Percentiles rank a stretch among this genome's conserved stretches.
Evolutionary conservation across 805 yeast genomes (phyloP).

Genomic region (Zygotorulaspora danielsina): DNA sequence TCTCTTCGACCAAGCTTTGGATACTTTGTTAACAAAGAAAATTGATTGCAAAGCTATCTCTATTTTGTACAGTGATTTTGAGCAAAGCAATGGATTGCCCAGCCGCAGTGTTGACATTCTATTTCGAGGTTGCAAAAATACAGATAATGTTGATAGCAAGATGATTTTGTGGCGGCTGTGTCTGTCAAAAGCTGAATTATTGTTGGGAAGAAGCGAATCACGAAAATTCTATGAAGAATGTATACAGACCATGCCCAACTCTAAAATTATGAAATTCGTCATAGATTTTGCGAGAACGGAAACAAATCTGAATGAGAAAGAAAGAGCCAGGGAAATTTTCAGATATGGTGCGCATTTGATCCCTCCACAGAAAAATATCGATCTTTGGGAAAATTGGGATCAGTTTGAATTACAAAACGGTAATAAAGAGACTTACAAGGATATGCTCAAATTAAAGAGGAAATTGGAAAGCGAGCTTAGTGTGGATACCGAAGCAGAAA

Average conservation of each 20-base stretch:
- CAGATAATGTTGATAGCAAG: constrained; percentile 4
- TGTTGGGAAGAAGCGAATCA: constrained; percentile 41
- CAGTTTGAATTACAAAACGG: constrained; percentile 71
- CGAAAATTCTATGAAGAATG: constrained; percentile 53
- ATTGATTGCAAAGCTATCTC: constrained; percentile 44
- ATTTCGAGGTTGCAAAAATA: constrained; percentile 38
- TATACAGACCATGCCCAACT: constrained; percentile 43
- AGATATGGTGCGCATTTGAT: constrained; percentile 48
- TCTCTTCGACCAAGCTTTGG: constrained; percentile 64
- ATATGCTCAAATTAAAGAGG: constrained; percentile 63
- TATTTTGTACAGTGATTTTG: constrained; percentile 57
- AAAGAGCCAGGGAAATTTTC: constrained; percentile 60
- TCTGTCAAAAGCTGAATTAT: constrained; percentile 39
- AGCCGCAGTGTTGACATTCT: constrained; percentile 48
- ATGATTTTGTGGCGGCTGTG: constrained; percentile 43
- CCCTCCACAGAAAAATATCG: constrained; percentile 33
- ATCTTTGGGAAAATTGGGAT: constrained; percentile 68
- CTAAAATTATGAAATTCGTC: constrained; percentile 42
- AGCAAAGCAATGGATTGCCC: constrained; percentile 49
- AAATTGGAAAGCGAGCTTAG: constrained; percentile 31
- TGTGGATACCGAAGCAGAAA: constrained; percentile 27
- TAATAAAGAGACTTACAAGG: constrained; percentile 63
- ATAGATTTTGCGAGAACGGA: constrained; percentile 59
- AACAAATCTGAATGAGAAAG: constrained; percentile 44
- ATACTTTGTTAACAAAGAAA: constrained; percentile 43